Evolutionary conservation across 1,284 basidiomycete genomes (phyloP), one percentile per base, ranked within the genome.

Genomic region (Cystobasidiaceae sp.): DNA sequence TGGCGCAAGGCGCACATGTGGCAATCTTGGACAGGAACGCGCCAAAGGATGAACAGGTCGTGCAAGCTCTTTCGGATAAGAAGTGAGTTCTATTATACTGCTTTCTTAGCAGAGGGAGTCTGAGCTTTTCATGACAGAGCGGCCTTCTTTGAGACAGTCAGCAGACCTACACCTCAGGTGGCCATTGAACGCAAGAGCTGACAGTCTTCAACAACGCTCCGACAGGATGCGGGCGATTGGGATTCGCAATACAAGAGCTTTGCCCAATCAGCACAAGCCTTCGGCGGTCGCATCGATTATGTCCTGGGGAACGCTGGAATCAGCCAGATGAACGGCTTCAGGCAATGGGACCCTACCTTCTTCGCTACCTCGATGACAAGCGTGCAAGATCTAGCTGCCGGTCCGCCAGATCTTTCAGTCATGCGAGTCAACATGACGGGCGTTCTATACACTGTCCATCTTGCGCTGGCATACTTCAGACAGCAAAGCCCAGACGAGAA

Each of bases 291-390:
- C 7, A 67, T 71, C 33, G 70, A 71, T 50, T 69, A 25, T 39
- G 67, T 71, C 37, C 64, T 71, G 13, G 67, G 55, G 4, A 68
- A 68, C 37, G 67, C 67, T 5, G 67, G 67, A 2, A 71, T 71
- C 41, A 43, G 62, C 0, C 69, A 71, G 30, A 70, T 70, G 69
- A 23, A 49, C 6, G 66, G 68, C 30, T 58, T 71, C 55, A 58
- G 66, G 19, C 33, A 62, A 0, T 67, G 65, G 0, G 66, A 71
- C 23, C 70, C 70, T 11, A 68, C 62, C 0, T 69, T 68, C 49
- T 70, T 69, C 19, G 58, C 68, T 83, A 82, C 54, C 46, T 0
- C 54, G 45, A 30, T n/a, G 13, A 44, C 37, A 7, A 28, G 39
- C 4, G 54, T 56, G 25, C 28, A 44, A 19, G 54, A 56, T 44